phyloP scores from a whole-genome alignment of 495 filamentous ascomycete species.

The Podospora pseudocomata region DNA sequence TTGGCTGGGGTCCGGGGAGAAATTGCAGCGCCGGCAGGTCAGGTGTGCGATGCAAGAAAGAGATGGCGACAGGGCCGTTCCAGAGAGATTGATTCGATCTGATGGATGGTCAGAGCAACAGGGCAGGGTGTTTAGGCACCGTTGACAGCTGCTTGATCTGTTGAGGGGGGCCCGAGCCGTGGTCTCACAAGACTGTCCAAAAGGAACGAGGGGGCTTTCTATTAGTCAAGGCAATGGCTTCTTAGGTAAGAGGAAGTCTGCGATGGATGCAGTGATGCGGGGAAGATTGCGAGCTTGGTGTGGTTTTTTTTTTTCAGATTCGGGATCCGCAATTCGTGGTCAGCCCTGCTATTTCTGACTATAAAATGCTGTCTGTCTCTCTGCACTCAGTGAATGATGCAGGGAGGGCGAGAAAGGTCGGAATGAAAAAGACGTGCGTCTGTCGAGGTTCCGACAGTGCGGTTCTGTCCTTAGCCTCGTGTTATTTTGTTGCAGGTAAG shows the following conservation, averaged over 20 bases:
- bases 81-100: constrained; percentile 4
- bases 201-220: constrained; percentile 34
- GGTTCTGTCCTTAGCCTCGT: neutral
- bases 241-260: constrained; percentile 47
- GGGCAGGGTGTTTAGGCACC: neutral
- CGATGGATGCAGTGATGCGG: constrained; percentile 40
- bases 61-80: constrained; percentile 26
- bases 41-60: constrained; percentile 28
- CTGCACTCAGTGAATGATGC: neutral
- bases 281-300: constrained; percentile 33
- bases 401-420: neutral
- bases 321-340: constrained; percentile 27
- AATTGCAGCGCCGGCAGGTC: constrained; percentile 22
- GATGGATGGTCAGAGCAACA: constrained; percentile 13
- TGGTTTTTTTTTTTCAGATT: constrained; percentile 2
- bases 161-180: constrained; percentile 1
- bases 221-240: constrained; percentile 46
- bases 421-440: neutral
- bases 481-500: neutral
- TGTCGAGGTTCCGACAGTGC: constrained; percentile 8
- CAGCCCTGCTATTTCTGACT: constrained; percentile 5
- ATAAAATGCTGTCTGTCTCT: neutral
- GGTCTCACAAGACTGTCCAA: constrained; percentile 25
- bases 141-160: neutral
- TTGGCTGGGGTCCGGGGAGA: constrained; percentile 18